A percentile compares a stretch with the other conserved stretches of the same genome.
phyloP scores from a whole-genome alignment of 208 protist species.

The Wallacemonas collosoma region DNA sequence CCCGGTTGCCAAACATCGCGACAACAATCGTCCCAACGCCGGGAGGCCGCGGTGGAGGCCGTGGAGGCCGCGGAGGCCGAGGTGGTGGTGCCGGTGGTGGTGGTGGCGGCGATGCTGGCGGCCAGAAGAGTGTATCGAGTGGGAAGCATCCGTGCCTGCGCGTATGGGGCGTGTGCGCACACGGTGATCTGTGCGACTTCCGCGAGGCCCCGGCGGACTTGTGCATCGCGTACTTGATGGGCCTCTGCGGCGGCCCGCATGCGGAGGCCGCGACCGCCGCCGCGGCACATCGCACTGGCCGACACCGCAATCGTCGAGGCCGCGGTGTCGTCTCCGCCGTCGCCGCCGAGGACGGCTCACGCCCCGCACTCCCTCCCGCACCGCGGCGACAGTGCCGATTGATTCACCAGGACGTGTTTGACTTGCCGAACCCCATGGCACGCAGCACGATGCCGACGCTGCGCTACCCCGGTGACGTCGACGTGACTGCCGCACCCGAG shows the following conservation, averaged over 20 bases:
- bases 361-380: slow-evolving; percentile 9
- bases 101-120: neutral
- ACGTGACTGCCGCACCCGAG: slow-evolving; percentile 4
- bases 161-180: slow-evolving; percentile 73
- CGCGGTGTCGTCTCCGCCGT: neutral
- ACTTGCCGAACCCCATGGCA: slow-evolving; percentile 41
- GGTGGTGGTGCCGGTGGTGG: slow-evolving; percentile 4
- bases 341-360: neutral
- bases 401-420: slow-evolving; percentile 56
- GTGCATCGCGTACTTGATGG: slow-evolving; percentile 80
- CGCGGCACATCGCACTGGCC: neutral
- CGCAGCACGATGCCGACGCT: slow-evolving; percentile 34
- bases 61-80: neutral
- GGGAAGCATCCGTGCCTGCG: slow-evolving; percentile 69
- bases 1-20: slow-evolving; percentile 65
- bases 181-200: slow-evolving; percentile 77
- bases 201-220: slow-evolving; percentile 67
- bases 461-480: slow-evolving; percentile 32
- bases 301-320: slow-evolving; percentile 11
- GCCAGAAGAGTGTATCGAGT: neutral
- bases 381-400: slow-evolving; percentile 33
- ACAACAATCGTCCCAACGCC: slow-evolving; percentile 49
- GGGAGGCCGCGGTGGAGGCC: slow-evolving; percentile 16
- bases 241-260: slow-evolving; percentile 48
- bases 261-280: neutral